phyloP scores from a whole-genome alignment of 2,329 filamentous ascomycete genomes.

The Chaetomium olivaceum region DNA sequence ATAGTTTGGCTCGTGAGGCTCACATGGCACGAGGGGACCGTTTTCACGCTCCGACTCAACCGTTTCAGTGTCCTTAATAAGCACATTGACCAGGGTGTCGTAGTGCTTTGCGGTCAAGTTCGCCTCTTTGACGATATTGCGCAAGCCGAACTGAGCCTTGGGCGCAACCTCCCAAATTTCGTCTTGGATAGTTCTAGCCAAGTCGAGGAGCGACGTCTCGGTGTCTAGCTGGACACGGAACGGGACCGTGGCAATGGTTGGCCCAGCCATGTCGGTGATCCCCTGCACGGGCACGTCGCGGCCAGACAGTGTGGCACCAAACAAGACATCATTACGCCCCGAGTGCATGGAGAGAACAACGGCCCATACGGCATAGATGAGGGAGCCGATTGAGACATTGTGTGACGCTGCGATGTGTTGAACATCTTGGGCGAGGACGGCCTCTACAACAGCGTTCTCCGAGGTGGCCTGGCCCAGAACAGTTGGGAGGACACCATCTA shows the following conservation, averaged over 20 bases:
- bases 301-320: not conserved
- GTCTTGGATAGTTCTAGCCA: not conserved
- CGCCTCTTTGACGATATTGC: not conserved
- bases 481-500: not conserved
- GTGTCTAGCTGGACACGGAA: not conserved
- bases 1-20: not conserved
- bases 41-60: not conserved
- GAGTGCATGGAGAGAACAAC: not conserved
- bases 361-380: not conserved
- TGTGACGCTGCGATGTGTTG: not conserved
- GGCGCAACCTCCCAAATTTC: not conserved
- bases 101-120: not conserved
- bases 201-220: not conserved
- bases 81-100: constrained; percentile 1
- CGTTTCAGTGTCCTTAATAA: not conserved
- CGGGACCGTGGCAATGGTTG: not conserved
- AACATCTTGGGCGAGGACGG: not conserved
- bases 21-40: not conserved
- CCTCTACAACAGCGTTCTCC: not conserved
- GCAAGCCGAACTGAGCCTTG: not conserved
- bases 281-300: not conserved
- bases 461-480: not conserved
- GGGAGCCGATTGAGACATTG: not conserved
- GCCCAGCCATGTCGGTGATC: not conserved
- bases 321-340: not conserved